These are phyloP conservation scores for Hypsizygus ulmarius DNA, from an alignment of 1,284 basidiomycete genomes.

Conservation along the genomic window DNA sequence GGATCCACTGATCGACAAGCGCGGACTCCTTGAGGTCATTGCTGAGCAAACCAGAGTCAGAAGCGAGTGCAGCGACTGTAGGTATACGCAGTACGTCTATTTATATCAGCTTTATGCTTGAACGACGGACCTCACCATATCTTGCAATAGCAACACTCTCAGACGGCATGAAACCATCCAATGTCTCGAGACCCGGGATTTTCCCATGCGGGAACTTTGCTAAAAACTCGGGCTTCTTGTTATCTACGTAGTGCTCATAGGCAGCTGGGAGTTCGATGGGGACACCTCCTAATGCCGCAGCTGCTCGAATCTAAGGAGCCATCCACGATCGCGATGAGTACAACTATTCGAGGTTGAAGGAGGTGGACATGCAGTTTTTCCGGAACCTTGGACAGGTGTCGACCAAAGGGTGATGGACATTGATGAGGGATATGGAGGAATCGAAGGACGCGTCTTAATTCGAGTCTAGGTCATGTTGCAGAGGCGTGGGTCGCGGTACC, in stretches of 20 bases:
- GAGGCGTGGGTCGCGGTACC: too few relatives aligned
- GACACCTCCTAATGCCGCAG: slow-evolving; percentile 70
- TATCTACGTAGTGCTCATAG: slow-evolving; percentile 71
- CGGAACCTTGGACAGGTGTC: slow-evolving; percentile 36
- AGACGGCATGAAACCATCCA: slow-evolving; percentile 78
- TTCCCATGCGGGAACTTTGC: slow-evolving; percentile 82
- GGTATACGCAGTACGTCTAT: too few relatives aligned
- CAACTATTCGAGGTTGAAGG: background rate
- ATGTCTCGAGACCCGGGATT: slow-evolving; percentile 79
- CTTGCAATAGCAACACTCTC: slow-evolving; percentile 82
- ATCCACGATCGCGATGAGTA: slow-evolving; percentile 5
- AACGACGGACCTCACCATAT: slow-evolving; percentile 72
- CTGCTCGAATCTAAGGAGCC: slow-evolving; percentile 59
- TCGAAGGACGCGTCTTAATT: slow-evolving; percentile 14
- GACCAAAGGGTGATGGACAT: slow-evolving; percentile 65
- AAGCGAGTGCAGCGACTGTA: slow-evolving; percentile 62
- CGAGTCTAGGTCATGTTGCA: too few relatives aligned
- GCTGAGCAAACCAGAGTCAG: slow-evolving; percentile 44
- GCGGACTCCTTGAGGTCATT: slow-evolving; percentile 37
- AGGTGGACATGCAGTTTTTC: slow-evolving; percentile 48
- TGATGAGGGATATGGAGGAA: slow-evolving; percentile 20
- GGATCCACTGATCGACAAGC: slow-evolving; percentile 48
- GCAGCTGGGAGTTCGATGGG: slow-evolving; percentile 56
- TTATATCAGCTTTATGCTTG: slow-evolving; percentile 15
- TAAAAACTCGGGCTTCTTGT: slow-evolving; percentile 76